Evolutionary conservation across 106 monocot species (phyloP), one percentile per base, ranked within the genome.

Genomic region (Acorus calamus): DNA sequence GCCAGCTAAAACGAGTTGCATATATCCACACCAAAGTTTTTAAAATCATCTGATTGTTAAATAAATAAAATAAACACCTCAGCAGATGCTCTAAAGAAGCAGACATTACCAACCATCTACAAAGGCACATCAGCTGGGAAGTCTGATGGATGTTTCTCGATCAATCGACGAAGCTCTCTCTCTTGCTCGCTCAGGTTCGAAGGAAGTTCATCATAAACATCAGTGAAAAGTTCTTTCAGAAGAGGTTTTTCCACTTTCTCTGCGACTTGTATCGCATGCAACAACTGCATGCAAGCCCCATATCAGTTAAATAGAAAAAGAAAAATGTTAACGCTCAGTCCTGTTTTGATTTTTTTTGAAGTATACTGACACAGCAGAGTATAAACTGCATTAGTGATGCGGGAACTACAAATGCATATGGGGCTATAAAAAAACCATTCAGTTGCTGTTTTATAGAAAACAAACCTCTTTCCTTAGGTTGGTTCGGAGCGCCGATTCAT

Each of bases 171-270:
- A 5, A 96, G 70, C 42, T 9, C 14, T 44, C 70, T 74, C 70
- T 96, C 91, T 73, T 96, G 96, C 61, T 91, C 84, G 2, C n/a
- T 6, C 8, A 91, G 80, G 62, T 96, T 96, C 2, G 68, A 50
- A 62, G 96, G 87, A 72, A 79, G 43, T 50, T 42, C 46, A 66
- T 96, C 96, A 66, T 91, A 96, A 42, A 96, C 96, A 75, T 96
- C 96, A 0, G 80, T 96, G 76, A 96, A 91, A 44, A 96, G 56
- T n/a, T 87, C 91, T 11, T 57, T 42, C 3, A 96, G 64, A 0
- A 78, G 69, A 2, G 87, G 91, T 44, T 96, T 91, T 5, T 81
- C 71, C 56, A 42, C 46, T 69, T 78, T 87, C 65, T 96, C 96
- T 49, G 96, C 91, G 47, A 64, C 66, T 67, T 91, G 96, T 69